Evolutionary conservation across 192 early-diverging fungal species (phyloP), one percentile per base, ranked within the genome.

Genomic region (Umbelopsis sp.): DNA sequence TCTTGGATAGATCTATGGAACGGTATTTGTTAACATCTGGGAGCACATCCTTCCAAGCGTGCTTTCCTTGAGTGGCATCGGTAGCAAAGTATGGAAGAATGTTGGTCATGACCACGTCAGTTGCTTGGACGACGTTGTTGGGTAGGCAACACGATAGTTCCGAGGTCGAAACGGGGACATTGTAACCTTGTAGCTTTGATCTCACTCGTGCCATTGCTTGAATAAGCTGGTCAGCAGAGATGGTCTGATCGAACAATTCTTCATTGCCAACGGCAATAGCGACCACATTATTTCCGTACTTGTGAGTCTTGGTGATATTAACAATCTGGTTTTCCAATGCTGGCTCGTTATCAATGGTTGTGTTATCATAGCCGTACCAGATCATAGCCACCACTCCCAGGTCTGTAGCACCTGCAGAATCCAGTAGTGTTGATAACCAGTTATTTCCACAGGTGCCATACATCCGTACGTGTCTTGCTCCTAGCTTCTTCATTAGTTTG

Each of bases 1-100:
- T 62, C 20, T 62, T 62, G 31, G 14, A 17, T 4, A 31, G 26
- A 62, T 62, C 31, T 4, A 62, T 62, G 17, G 56, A 22, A 1
- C 56, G 56, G 31, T 62, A 62, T 34, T 62, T 62, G 29, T 62
- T 62, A n/a, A 62, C 56, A 62, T 62, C 56, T 34, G 56, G 56
- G 26, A 62, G 56, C 4, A 62, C 56, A 17, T 62, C 56, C 6
- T 62, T 62, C 56, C 56, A 62, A 20, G 56, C 56, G 17, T 62
- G 56, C 29, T 62, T 62, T 29, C 56, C 56, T 62, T 62, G 56
- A 36, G 56, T 62, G 26, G 56, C 56, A 32, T 62, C 56, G 0
- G 56, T 62, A n/a, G 56, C 56, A 26, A 62, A 62, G 26, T 62
- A 62, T 34, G 56, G 56, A 20, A 62, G 26, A 34, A 62, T 62